phyloP scores from a whole-genome alignment of 78 protist genomes.

The Dictyostelium discoideum region DNA sequence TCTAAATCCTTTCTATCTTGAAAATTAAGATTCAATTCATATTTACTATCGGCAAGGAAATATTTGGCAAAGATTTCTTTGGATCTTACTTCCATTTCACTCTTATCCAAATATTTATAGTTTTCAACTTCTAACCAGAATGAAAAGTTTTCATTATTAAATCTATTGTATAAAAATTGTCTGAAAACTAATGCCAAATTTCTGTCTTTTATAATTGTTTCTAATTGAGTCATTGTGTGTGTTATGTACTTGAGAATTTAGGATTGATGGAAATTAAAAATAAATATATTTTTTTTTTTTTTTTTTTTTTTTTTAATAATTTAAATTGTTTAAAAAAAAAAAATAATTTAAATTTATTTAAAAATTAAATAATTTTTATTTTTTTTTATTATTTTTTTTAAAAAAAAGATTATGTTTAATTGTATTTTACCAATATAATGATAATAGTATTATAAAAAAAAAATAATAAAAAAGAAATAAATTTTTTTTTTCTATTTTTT shows the following conservation, averaged over 20 bases:
- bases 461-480: too few relatives aligned
- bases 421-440: neutral
- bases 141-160: constrained; percentile 69
- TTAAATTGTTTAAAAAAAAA: too few relatives aligned
- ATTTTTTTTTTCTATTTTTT: too few relatives aligned
- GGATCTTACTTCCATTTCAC: neutral
- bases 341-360: too few relatives aligned
- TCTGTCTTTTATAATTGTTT: constrained; percentile 54
- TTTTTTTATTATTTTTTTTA: too few relatives aligned
- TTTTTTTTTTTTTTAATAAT: too few relatives aligned
- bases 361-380: too few relatives aligned
- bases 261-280: neutral
- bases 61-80: constrained; percentile 62
- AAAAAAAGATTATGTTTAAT: neutral
- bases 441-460: neutral
- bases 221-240: constrained; percentile 37
- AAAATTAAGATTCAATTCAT: constrained; percentile 52
- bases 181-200: constrained; percentile 57
- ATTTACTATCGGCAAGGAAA: constrained; percentile 53
- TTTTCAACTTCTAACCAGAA: constrained; percentile 79
- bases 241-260: neutral
- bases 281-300: too few relatives aligned
- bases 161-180: constrained; percentile 62
- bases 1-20: constrained; percentile 64
- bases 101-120: constrained; percentile 3